A percentile compares a stretch with the other conserved stretches of the same genome.
Evolutionary conservation across 2,329 filamentous ascomycete genomes (phyloP).

Genomic region (Aotearoamyces nothofagi): DNA sequence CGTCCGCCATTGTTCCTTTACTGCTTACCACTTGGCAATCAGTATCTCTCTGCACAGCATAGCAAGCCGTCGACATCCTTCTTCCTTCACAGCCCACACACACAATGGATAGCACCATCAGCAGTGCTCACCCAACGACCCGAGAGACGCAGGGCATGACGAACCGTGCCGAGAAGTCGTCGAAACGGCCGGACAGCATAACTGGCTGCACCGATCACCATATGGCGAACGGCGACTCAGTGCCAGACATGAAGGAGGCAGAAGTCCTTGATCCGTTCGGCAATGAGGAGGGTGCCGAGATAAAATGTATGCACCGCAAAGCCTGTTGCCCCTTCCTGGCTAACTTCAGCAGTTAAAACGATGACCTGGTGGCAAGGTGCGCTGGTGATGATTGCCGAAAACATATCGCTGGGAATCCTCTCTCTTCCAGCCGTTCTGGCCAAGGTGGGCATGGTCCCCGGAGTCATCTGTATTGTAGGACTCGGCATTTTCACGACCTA

Average conservation of each 20-base stretch:
- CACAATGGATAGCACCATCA: background rate
- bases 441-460: conserved; percentile 4
- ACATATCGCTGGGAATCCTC: conserved; percentile 15
- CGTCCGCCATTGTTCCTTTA: too few relatives aligned
- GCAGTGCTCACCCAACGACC: background rate
- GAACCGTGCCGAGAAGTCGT: background rate
- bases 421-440: conserved; percentile 12
- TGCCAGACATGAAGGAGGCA: conserved; percentile 7
- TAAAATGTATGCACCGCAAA: conserved; percentile 4
- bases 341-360: conserved; percentile 16
- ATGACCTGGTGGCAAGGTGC: conserved; percentile 28
- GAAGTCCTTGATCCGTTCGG: conserved; percentile 7
- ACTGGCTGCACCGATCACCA: background rate
- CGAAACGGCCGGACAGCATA: background rate
- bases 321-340: background rate
- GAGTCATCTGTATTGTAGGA: conserved; percentile 32
- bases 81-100: background rate
- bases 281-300: conserved; percentile 8
- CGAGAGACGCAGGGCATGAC: background rate
- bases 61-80: background rate
- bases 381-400: conserved; percentile 16
- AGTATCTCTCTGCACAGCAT: background rate
- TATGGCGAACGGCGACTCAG: conserved; percentile 4
- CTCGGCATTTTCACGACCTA: conserved; percentile 42
- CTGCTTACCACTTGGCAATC: background rate